Evolutionary conservation across 305 asterid species (phyloP), one percentile per base, ranked within the genome.

Genomic region (Fraxinus floribunda): DNA sequence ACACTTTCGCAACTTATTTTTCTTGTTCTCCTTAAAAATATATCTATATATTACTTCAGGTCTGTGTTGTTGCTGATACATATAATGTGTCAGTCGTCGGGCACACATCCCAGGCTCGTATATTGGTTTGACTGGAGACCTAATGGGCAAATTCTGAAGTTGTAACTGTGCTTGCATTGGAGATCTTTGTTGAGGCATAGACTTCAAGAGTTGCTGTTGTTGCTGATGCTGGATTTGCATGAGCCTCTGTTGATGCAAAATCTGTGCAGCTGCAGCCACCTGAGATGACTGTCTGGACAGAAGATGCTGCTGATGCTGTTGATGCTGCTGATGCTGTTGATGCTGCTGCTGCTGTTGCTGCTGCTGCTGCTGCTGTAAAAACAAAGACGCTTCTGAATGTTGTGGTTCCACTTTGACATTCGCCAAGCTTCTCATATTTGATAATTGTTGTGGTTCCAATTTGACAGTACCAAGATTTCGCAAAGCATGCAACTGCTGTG

Each of bases 401-500:
- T 68, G 78, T 24, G 70, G 82, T 75, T 94, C 99, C 91, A 91
- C 84, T 88, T 95, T 95, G 13, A 92, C 92, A n/a, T 92, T 85
- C 3, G 86, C 92, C 83, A 90, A 78, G 83, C 86, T 81, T 86
- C 99, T 90, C 88, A 93, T 88, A 87, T 80, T 87, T 55, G 91
- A 93, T 72, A 94, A 49, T 46, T 91, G 99, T 79, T 95, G 99
- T 0, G 91, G 92, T 80, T 95, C 99, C 90, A 90, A 18, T 70
- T 95, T 95, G 20, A 93, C 97, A 5, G 91, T 16, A 76, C 93
- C 89, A 79, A 88, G 83, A 85, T 78, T 90, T 81, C 92, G 83
- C 76, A 92, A 41, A 76, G 86, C 83, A 86, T 94, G 98, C 83
- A 90, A 76, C 83, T 92, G 98, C 83, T 85, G 97, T 1, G 91